Evolutionary conservation across 208 protist genomes (phyloP).

Genomic region (Leishmania tropica): DNA sequence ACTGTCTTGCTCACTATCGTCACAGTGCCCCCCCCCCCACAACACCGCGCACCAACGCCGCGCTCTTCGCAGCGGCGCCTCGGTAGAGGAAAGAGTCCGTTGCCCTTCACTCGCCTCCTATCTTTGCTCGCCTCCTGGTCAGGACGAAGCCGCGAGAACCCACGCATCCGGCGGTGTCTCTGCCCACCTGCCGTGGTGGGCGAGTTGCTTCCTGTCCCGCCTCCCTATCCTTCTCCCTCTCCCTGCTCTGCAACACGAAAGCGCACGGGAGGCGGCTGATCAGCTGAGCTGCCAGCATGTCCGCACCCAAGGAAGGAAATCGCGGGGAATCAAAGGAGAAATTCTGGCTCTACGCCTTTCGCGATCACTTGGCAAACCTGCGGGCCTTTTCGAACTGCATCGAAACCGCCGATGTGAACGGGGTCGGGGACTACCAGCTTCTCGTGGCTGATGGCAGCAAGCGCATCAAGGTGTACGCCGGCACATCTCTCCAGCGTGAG

Average conservation of each 20-base stretch:
- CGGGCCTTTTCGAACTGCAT: conserved; percentile 78
- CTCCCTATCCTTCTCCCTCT: neutral
- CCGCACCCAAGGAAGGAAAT: neutral
- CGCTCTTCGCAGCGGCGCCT: neutral
- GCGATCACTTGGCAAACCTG: conserved; percentile 88
- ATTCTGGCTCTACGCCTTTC: conserved; percentile 93
- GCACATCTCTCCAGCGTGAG: conserved; percentile 84
- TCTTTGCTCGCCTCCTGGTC: neutral
- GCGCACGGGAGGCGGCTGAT: neutral
- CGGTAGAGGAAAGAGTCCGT: neutral
- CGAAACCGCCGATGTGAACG: conserved; percentile 83
- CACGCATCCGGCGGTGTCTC: neutral
- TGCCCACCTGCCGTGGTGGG: neutral
- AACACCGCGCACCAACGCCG: too few relatives aligned
- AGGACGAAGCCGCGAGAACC: neutral
- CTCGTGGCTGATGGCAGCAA: conserved; percentile 86
- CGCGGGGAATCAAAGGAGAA: conserved; percentile 35
- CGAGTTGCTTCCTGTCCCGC: neutral
- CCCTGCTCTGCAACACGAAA: neutral
- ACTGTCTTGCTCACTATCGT: neutral
- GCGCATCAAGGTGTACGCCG: conserved; percentile 84
- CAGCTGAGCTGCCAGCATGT: neutral
- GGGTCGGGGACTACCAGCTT: conserved; percentile 94
- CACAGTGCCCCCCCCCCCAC: neutral
- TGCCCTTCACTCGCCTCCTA: neutral